Percentiles rank a stretch among this genome's conserved stretches.
Evolutionary conservation across 257 asterid genomes (phyloP).

Genomic region (Linaria vulgaris): DNA sequence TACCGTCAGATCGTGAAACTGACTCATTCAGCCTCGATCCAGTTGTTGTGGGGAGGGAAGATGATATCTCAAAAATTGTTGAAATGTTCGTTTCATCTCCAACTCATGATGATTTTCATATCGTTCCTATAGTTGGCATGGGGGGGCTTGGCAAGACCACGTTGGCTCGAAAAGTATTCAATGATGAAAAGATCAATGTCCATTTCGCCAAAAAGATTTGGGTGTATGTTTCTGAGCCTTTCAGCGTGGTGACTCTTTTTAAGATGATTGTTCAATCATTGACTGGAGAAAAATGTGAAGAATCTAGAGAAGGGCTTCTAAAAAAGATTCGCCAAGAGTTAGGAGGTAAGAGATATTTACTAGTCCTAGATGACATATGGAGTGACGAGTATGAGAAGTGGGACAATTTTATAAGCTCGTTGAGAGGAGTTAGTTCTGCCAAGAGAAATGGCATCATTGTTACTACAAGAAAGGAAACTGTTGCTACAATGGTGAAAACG

Average conservation of each 20-base stretch:
- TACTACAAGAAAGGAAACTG: conserved; percentile 10
- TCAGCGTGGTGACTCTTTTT: neutral
- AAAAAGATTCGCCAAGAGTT: too few species aligned
- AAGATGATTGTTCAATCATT: conserved; percentile 32
- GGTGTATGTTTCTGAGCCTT: conserved; percentile 9
- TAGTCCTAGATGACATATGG: too few species aligned
- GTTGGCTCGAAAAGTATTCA: neutral
- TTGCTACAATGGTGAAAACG: conserved; percentile 19
- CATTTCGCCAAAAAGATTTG: neutral
- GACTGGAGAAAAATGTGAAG: too few species aligned
- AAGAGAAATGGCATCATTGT: conserved; percentile 4
- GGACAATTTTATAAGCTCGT: conserved; percentile 10
- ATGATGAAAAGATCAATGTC: neutral
- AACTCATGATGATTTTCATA: neutral
- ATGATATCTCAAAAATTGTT: neutral
- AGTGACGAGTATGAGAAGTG: too few species aligned
- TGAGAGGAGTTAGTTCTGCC: neutral
- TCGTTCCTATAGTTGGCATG: neutral
- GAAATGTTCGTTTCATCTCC: conserved; percentile 2
- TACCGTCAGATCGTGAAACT: neutral
- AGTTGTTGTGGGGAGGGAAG: neutral
- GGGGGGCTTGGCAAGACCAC: conserved; percentile 6
- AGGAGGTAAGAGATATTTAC: too few species aligned
- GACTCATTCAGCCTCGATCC: neutral
- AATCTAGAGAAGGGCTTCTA: too few species aligned